Evolutionary conservation across 176 grass and related monocot species (phyloP).

Genomic region (Pontederia paniculata): DNA sequence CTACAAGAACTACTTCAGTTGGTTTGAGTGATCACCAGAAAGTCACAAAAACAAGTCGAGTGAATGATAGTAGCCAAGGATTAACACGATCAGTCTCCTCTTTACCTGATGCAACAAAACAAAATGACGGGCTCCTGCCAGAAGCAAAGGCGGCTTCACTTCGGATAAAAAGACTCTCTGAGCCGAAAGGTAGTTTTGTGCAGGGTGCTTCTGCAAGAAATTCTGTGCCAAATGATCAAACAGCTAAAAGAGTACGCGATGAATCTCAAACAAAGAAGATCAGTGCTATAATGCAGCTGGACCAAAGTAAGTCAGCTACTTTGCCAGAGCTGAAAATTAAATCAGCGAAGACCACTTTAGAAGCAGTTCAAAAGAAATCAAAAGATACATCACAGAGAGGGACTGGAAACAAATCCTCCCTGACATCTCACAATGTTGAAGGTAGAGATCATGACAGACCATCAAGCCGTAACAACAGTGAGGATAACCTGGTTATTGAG

Average conservation of each 20-base stretch:
- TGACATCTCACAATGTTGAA: conserved; percentile 9
- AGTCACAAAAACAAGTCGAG: conserved; percentile 2
- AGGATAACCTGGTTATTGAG: conserved; percentile 48
- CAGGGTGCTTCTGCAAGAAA: conserved; percentile 18
- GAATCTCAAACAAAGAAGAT: conserved; percentile 60
- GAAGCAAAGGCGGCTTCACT: conserved; percentile 25
- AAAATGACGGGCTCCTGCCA: conserved; percentile 21
- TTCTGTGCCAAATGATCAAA: conserved; percentile 11
- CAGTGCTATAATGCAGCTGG: conserved; percentile 42
- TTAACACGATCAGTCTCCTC: conserved; percentile 59
- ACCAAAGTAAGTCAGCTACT: conserved; percentile 75
- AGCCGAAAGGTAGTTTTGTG: conserved; percentile 37
- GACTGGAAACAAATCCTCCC: conserved; percentile 21
- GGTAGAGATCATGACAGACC: conserved; percentile 21
- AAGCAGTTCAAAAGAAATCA: conserved; percentile 19
- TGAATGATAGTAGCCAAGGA: conserved; percentile 27
- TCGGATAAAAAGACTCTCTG: conserved; percentile 42
- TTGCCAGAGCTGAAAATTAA: conserved; percentile 53
- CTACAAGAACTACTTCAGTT: conserved; percentile 22
- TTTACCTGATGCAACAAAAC: conserved; percentile 50
- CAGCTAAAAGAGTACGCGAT: conserved; percentile 29
- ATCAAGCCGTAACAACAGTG: conserved; percentile 19
- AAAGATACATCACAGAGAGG: conserved; percentile 23
- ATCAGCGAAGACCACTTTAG: conserved; percentile 6
- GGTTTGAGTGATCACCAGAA: conserved; percentile 27